Evolutionary conservation across 208 protist species (phyloP).

Genomic region (Trypanosoma avium): DNA sequence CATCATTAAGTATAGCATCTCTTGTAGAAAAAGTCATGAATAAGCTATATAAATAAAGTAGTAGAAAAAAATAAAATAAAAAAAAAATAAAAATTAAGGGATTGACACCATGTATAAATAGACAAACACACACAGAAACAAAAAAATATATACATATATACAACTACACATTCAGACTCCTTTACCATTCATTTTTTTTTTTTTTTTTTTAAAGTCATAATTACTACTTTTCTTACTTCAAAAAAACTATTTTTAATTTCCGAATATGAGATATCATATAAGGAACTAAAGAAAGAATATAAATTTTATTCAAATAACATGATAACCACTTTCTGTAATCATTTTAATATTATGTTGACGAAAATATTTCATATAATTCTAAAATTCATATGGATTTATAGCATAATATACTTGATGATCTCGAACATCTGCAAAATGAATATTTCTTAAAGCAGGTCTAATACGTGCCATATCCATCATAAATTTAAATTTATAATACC

Average conservation of each 20-base stretch:
- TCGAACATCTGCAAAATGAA: constrained; percentile 86
- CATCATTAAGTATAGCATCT: constrained; percentile 38
- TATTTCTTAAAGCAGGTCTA: constrained; percentile 66
- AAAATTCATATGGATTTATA: constrained; percentile 89
- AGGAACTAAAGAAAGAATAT: too few relatives aligned
- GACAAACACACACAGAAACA: constrained; percentile 20
- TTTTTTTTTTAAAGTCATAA: too few relatives aligned
- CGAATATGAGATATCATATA: too few relatives aligned
- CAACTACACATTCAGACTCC: too few relatives aligned
- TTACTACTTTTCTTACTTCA: too few relatives aligned
- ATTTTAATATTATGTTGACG: constrained; percentile 83
- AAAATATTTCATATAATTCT: constrained; percentile 89
- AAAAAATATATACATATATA: too few relatives aligned
- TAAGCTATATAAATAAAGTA: background rate
- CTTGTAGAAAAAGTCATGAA: constrained; percentile 25
- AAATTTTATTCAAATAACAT: constrained; percentile 8
- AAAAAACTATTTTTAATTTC: too few relatives aligned
- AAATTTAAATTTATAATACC: constrained; percentile 91
- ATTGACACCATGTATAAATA: too few relatives aligned
- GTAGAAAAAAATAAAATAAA: background rate
- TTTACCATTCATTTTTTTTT: too few relatives aligned
- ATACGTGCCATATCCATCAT: constrained; percentile 85
- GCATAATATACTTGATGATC: constrained; percentile 90
- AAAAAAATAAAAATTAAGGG: constrained; percentile 19
- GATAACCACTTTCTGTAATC: constrained; percentile 68